phyloP scores from a whole-genome alignment of 768 basidiomycete species.

The Lyophyllum semitale region DNA sequence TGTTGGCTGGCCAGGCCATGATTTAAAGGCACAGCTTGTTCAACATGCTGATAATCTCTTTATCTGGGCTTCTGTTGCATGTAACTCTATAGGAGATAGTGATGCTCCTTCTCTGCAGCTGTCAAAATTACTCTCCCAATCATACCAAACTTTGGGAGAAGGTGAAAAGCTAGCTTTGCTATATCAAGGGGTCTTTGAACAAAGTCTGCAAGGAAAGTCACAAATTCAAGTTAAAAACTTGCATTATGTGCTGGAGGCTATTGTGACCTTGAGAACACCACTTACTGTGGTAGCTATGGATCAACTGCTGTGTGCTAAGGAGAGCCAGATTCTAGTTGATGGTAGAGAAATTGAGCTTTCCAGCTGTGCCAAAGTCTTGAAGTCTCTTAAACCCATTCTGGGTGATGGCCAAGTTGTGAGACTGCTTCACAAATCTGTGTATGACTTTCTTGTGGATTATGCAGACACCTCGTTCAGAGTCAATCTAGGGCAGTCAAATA shows the following conservation, averaged over 20 bases:
- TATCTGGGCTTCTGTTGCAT: not conserved
- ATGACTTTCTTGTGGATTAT: not conserved
- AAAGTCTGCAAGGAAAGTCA: not conserved
- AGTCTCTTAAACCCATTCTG: not conserved
- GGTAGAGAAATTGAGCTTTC: not conserved
- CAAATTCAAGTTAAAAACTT: not conserved
- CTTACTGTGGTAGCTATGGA: not conserved
- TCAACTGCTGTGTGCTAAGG: no score
- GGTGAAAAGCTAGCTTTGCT: not conserved
- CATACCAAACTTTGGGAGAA: not conserved
- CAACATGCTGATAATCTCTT: not conserved
- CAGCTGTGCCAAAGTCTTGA: not conserved
- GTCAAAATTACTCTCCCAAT: no score
- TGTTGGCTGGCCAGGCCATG: not conserved
- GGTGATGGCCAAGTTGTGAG: not conserved
- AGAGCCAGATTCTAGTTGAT: not conserved
- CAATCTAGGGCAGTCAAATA: not conserved
- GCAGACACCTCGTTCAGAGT: not conserved
- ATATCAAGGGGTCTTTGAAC: not conserved
- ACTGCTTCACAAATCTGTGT: no score
- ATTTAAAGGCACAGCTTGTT: not conserved
- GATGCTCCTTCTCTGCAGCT: not conserved
- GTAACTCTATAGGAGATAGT: not conserved
- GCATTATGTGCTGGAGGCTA: not conserved
- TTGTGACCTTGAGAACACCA: not conserved